phyloP scores from a whole-genome alignment of 2,329 filamentous ascomycete genomes.

The Exophiala sp. region DNA sequence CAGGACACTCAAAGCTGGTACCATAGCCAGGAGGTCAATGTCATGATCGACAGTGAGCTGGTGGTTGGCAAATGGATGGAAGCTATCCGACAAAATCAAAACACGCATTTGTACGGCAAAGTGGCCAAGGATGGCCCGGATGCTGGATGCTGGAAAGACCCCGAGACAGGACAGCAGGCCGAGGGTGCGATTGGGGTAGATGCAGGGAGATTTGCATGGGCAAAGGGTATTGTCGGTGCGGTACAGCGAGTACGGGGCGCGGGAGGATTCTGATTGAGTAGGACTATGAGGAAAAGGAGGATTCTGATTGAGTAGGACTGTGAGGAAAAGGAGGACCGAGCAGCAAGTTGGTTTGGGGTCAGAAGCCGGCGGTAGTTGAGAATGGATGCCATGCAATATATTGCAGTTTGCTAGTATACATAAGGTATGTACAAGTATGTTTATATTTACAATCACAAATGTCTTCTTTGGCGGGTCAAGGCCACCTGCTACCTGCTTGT shows the following conservation, averaged over 20 bases:
- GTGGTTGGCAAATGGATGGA: conserved; percentile 61
- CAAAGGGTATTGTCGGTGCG: conserved; percentile 53
- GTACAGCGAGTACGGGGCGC: conserved; percentile 53
- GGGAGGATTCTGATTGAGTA: conserved; percentile 52
- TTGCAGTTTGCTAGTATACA: no score
- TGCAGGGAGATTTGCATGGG: conserved; percentile 53
- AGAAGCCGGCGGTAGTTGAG: no score
- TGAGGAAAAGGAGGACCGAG: no score
- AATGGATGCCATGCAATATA: no score
- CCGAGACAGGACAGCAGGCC: conserved; percentile 41
- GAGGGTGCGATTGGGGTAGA: conserved; percentile 49
- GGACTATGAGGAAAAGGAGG: background rate
- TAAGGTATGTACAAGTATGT: no score
- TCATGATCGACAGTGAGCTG: conserved; percentile 61
- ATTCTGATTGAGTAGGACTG: no score
- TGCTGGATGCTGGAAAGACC: conserved; percentile 60
- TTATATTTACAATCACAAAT: no score
- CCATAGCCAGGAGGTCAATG: conserved; percentile 70
- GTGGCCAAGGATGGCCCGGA: conserved; percentile 38
- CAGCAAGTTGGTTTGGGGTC: no score
- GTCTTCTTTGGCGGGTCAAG: no score
- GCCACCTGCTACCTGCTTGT: no score
- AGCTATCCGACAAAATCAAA: conserved; percentile 59
- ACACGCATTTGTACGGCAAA: conserved; percentile 55
- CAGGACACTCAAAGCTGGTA: conserved; percentile 77